Evolutionary conservation across 148 eudicot species (phyloP).

Genomic region (Salicornia ramosissima): DNA sequence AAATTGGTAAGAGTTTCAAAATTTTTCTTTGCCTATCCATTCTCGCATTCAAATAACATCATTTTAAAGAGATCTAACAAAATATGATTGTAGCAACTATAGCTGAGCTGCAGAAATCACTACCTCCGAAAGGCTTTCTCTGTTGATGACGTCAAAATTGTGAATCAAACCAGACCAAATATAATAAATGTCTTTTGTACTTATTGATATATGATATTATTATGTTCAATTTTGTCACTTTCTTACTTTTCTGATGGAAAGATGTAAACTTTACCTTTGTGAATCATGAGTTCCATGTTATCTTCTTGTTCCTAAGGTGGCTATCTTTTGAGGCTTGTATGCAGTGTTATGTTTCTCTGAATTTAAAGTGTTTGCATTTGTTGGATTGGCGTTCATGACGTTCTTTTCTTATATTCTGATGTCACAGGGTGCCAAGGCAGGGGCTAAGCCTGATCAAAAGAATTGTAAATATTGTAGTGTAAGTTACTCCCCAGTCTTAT

Average conservation of each 20-base stretch:
- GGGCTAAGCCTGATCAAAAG: conserved; percentile 27
- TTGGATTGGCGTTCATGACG: neutral
- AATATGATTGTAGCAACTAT: neutral
- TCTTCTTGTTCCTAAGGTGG: neutral
- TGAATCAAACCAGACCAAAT: neutral
- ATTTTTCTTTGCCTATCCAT: neutral
- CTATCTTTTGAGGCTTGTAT: conserved; percentile 9
- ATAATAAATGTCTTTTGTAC: neutral
- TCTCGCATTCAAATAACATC: neutral
- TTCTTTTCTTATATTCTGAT: conserved; percentile 16
- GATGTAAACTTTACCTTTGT: neutral
- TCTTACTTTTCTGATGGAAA: conserved; percentile 4
- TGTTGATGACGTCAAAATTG: neutral
- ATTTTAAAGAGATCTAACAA: neutral
- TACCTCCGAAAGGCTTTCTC: neutral
- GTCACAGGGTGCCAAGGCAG: conserved; percentile 41
- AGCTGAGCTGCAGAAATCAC: neutral
- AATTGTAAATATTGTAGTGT: conserved; percentile 73
- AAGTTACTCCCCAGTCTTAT: conserved; percentile 37
- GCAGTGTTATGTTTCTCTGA: neutral
- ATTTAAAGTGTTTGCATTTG: conserved; percentile 1
- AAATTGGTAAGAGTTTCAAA: neutral
- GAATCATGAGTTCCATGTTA: neutral
- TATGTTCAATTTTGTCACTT: neutral
- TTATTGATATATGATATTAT: neutral